Conservation (phyloP, 2,329 filamentous ascomycete genomes). For the Botrytis fragariae region DNA sequence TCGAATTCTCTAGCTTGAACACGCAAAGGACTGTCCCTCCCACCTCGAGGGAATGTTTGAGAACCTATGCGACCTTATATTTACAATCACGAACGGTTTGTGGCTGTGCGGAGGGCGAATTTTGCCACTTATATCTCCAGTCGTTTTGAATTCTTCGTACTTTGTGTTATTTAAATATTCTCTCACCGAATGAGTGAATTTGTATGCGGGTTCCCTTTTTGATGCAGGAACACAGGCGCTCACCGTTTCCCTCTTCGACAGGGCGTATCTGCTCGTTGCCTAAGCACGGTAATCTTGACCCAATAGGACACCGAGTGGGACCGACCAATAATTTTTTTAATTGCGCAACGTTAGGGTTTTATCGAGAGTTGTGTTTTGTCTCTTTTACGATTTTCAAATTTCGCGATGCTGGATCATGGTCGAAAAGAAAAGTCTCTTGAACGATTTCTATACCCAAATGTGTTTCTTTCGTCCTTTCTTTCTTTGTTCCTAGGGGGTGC, state of each 20-base stretch:
- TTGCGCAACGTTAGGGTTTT: background rate
- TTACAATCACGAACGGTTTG: background rate
- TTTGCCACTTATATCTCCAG: background rate
- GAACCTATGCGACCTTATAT: background rate
- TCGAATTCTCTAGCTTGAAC: background rate
- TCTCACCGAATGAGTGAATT: slow-evolving; percentile 3
- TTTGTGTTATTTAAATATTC: background rate
- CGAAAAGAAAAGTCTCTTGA: background rate
- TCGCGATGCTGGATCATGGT: background rate
- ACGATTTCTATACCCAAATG: slow-evolving; percentile 2
- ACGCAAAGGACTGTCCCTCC: background rate
- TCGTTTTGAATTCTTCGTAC: background rate
- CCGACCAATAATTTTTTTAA: background rate
- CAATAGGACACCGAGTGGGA: slow-evolving; percentile 7
- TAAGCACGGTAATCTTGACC: background rate
- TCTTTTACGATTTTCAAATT: background rate
- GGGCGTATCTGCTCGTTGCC: slow-evolving; percentile 3
- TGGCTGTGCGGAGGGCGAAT: background rate
- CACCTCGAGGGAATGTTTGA: background rate
- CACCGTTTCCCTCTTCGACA: background rate
- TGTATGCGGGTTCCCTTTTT: background rate
- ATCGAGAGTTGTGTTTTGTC: background rate
- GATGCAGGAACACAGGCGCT: slow-evolving; percentile 3
- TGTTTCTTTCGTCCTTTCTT: background rate
- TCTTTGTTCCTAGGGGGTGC: background rate